Evolutionary conservation across 192 early-diverging fungal genomes (phyloP).

Genomic region (Entomortierella chlamydospora): DNA sequence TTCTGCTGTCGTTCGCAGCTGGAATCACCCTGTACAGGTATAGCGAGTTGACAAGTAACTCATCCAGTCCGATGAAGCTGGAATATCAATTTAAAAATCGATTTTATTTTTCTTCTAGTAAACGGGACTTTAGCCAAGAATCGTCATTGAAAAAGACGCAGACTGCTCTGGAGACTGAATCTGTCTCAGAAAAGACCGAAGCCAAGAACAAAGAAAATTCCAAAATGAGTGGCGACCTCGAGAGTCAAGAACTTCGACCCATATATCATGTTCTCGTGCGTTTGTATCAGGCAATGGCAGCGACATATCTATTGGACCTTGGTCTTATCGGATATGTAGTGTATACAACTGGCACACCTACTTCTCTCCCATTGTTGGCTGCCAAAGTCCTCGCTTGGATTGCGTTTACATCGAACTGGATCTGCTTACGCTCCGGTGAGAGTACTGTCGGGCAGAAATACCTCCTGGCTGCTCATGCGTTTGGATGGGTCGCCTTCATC

Average conservation of each 20-base stretch:
- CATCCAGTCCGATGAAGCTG: no score
- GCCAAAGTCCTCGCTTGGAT: not conserved
- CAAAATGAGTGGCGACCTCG: not conserved
- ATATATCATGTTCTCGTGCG: not conserved
- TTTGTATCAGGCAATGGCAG: not conserved
- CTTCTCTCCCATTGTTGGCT: not conserved
- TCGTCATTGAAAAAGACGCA: no score
- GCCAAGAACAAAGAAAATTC: not conserved
- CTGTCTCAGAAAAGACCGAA: no score
- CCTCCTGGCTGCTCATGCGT: not conserved
- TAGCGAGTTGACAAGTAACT: not conserved
- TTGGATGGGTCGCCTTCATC: constrained; percentile 7
- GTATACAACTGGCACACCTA: not conserved
- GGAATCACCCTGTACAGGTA: not conserved
- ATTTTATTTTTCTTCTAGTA: no score
- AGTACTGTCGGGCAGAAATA: not conserved
- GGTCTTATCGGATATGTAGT: not conserved
- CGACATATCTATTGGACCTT: constrained; percentile 1
- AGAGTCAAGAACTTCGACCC: not conserved
- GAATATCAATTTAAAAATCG: no score
- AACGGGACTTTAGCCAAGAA: no score
- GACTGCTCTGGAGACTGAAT: no score
- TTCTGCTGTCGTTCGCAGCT: not conserved
- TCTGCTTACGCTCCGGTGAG: not conserved
- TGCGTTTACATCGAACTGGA: not conserved